Evolutionary conservation across 2,329 filamentous ascomycete species (phyloP), one percentile per base, ranked within the genome.

Genomic region (Xylaria sp.): DNA sequence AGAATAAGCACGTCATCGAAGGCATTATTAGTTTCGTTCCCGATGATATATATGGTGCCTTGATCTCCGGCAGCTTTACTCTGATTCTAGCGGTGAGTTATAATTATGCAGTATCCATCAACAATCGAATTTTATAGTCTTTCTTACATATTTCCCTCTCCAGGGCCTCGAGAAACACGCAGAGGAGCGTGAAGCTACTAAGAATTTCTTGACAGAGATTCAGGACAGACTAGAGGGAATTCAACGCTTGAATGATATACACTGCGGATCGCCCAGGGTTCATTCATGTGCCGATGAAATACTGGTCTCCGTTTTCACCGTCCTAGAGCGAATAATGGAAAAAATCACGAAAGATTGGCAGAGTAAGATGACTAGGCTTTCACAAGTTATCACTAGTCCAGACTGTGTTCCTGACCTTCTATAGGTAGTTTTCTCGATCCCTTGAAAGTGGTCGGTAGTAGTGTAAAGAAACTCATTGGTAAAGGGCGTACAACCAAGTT

Each of bases 1-100:
- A 52, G 3, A 32, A 52, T 9, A 52, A 52, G 18, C 28, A 8
- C 15, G 18, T 52, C 18, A 32, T 52, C 4, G 28, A 52, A 52
- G 48, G 48, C 25, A 32, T 52, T 52, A n/a, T 52, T 4, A 52
- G 48, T 32, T 52, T 52, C 28, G 48, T 52, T 20, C 48, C 48
- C 4, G 48, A 52, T 32, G 48, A 52, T 52, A 12, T 52, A 9
- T 52, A 52, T 3, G 48, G 48, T 32, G 8, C 48, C 18, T 32
- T 52, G 25, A 52, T 52, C 18, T 52, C 48, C 2, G 48, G 48
- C 1, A 28, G 48, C 18, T 52, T 52, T 52, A 52, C 48, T 12
- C 20, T 52, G 9, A 52, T 52, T 32, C 9, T 52, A 5, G 48
- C 48, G 6, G 48, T 52, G 15, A 52, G 48, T 48, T 18, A 52